Percentiles rank a stretch among this genome's conserved stretches.
These are phyloP conservation scores for Echites panduratus DNA, from an alignment of 257 asterid species.

Conservation along the genomic window DNA sequence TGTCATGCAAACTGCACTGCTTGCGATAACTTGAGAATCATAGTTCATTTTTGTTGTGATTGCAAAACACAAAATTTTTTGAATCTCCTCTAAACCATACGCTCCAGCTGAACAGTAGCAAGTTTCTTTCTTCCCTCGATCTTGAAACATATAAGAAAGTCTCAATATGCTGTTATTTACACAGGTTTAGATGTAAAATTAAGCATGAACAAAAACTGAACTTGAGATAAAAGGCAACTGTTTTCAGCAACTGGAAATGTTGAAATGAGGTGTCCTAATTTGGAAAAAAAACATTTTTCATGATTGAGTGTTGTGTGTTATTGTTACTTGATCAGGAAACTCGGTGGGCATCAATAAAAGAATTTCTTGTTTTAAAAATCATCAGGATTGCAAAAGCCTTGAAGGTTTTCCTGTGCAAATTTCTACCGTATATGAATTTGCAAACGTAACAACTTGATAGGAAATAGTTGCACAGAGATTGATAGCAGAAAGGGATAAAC, in stretches of 20 bases:
- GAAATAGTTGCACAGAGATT: neutral
- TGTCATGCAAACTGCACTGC: slow-evolving; percentile 15
- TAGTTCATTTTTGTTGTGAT: slow-evolving; percentile 20
- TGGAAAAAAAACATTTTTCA: neutral
- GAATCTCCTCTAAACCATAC: slow-evolving; percentile 6
- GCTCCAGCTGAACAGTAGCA: neutral
- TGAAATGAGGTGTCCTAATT: neutral
- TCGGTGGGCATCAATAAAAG: neutral
- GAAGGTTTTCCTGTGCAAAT: neutral
- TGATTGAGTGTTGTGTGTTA: neutral
- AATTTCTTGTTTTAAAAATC: neutral
- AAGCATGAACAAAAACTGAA: neutral
- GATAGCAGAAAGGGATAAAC: neutral
- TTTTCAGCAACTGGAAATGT: neutral
- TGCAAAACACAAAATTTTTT: slow-evolving; percentile 11
- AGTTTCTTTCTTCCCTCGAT: neutral
- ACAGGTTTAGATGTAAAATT: neutral
- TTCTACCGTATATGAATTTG: neutral
- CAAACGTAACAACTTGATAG: neutral
- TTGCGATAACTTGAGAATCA: slow-evolving; percentile 20
- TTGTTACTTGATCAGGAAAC: neutral
- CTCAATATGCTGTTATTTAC: neutral
- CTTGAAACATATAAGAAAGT: neutral
- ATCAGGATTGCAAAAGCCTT: neutral
- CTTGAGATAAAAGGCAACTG: neutral